These are phyloP conservation scores for Diplodia mutila DNA, from an alignment of 2,329 filamentous ascomycete genomes.

Conservation along the genomic window DNA sequence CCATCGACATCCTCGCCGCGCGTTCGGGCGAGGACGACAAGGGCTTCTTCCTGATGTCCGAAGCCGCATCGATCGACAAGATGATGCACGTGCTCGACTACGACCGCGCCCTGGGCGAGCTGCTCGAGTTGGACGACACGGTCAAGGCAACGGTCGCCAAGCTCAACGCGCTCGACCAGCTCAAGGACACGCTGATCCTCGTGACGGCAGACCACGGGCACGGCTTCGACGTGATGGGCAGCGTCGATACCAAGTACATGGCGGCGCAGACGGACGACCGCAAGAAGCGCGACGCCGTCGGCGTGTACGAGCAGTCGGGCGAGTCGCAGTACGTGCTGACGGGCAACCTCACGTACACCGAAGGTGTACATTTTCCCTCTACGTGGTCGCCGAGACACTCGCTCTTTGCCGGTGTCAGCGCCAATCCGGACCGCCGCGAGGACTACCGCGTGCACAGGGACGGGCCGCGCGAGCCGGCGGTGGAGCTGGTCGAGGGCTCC, in stretches of 20 bases:
- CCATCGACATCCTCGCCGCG: slow-evolving; percentile 74
- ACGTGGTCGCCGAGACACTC: slow-evolving; percentile 88
- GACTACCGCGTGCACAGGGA: slow-evolving; percentile 72
- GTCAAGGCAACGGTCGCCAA: slow-evolving; percentile 74
- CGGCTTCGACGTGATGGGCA: slow-evolving; percentile 85
- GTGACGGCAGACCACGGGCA: slow-evolving; percentile 90
- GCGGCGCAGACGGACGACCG: slow-evolving; percentile 67
- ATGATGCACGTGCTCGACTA: slow-evolving; percentile 87
- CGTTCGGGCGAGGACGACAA: slow-evolving; percentile 60
- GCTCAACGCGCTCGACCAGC: slow-evolving; percentile 65
- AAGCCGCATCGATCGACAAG: slow-evolving; percentile 85
- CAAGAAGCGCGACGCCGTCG: slow-evolving; percentile 74
- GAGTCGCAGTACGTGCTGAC: slow-evolving; percentile 73
- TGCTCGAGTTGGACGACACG: slow-evolving; percentile 85
- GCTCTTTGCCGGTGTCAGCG: slow-evolving; percentile 72
- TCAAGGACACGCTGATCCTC: slow-evolving; percentile 77
- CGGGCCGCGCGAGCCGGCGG: slow-evolving; percentile 65
- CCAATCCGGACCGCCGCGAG: slow-evolving; percentile 75
- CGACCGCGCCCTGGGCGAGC: slow-evolving; percentile 80
- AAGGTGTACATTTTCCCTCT: slow-evolving; percentile 74
- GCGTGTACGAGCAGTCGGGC: slow-evolving; percentile 73
- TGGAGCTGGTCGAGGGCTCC: slow-evolving; percentile 55
- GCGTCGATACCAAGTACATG: slow-evolving; percentile 79
- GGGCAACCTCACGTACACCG: slow-evolving; percentile 66
- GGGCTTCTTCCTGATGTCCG: slow-evolving; percentile 87